Conservation (phyloP, 345 rosid genomes). For the Bruguiera sexangula region DNA sequence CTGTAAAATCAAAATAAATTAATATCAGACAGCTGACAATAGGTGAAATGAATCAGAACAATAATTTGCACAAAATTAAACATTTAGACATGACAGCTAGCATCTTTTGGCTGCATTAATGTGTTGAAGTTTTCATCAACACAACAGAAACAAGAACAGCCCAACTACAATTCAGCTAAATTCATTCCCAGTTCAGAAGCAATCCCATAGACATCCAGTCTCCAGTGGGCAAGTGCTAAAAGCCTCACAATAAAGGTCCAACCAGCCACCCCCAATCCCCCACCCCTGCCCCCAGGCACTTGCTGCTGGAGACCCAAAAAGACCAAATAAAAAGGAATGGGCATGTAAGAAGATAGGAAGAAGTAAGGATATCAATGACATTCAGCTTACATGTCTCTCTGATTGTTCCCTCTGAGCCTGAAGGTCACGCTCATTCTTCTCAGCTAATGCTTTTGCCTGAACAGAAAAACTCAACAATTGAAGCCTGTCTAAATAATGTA, state of each 20-base stretch:
- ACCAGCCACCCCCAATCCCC: too few relatives aligned
- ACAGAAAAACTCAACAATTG: constrained; percentile 16
- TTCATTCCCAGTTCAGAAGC: background rate
- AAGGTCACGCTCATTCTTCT: constrained; percentile 91
- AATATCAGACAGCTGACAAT: background rate
- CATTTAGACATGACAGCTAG: background rate
- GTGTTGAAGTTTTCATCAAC: background rate
- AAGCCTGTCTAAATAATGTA: background rate
- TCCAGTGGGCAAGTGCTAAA: too few relatives aligned
- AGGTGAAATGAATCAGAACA: background rate
- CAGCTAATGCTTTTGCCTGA: constrained; percentile 94
- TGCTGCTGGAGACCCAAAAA: too few relatives aligned
- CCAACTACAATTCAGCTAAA: background rate
- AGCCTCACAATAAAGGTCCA: too few relatives aligned
- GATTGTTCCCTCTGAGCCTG: constrained; percentile 89
- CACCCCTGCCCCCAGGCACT: too few relatives aligned
- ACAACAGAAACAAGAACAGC: background rate
- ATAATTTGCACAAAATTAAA: constrained; percentile 2
- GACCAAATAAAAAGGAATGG: too few relatives aligned
- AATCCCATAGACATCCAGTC: too few relatives aligned
- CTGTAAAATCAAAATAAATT: constrained; percentile 40
- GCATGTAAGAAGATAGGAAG: too few relatives aligned
- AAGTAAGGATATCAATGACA: background rate
- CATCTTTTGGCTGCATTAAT: background rate
- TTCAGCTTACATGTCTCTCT: constrained; percentile 88